phyloP scores from a whole-genome alignment of 2,329 filamentous ascomycete genomes.

The Fusarium udum region DNA sequence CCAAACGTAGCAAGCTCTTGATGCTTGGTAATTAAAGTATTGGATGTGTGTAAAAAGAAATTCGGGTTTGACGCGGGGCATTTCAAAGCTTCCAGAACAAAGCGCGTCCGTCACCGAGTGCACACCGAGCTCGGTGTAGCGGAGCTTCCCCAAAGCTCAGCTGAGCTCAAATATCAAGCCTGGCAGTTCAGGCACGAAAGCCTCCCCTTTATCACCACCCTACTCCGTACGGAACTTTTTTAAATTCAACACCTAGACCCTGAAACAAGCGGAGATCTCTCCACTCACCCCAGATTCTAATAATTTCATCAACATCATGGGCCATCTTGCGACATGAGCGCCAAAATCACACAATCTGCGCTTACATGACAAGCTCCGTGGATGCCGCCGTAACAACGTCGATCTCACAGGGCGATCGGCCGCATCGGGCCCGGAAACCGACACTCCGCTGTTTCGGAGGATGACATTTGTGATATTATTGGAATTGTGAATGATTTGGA shows the following conservation, averaged over 20 bases:
- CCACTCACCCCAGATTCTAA: constrained; percentile 35
- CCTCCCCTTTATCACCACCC: constrained; percentile 21
- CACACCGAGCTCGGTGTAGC: constrained; percentile 12
- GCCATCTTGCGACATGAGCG: constrained; percentile 34
- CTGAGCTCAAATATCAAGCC: constrained; percentile 10
- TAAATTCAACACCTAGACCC: constrained; percentile 7
- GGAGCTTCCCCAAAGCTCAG: neutral
- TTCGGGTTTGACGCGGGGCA: constrained; percentile 19
- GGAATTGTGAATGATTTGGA: neutral
- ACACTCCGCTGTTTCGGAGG: constrained; percentile 18
- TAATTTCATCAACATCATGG: constrained; percentile 29
- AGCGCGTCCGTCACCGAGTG: constrained; percentile 21
- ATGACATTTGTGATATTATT: neutral
- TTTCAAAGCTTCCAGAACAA: constrained; percentile 17
- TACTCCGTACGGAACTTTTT: neutral
- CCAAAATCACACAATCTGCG: constrained; percentile 44
- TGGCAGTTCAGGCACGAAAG: constrained; percentile 15
- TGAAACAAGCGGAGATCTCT: constrained; percentile 15
- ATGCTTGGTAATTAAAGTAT: neutral
- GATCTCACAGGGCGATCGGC: constrained; percentile 33
- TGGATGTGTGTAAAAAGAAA: neutral
- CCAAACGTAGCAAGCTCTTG: neutral
- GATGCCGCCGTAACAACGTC: neutral
- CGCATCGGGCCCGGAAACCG: constrained; percentile 21
- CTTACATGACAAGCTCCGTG: constrained; percentile 7